These are phyloP conservation scores for Neurospora sp. DNA, from an alignment of 495 filamentous ascomycete species.

Conservation along the genomic window DNA sequence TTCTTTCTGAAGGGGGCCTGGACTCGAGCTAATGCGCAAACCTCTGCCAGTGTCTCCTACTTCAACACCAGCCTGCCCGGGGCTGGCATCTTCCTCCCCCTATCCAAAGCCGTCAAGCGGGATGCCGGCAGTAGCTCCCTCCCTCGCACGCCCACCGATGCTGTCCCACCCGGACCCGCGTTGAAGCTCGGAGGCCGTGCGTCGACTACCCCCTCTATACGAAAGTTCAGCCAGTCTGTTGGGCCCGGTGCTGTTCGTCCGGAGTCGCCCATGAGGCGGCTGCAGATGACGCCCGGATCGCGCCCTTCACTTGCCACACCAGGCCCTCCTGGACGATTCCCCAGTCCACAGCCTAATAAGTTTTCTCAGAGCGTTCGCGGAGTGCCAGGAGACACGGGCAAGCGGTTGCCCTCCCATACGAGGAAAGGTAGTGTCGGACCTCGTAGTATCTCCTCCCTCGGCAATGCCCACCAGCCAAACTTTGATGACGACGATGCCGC, in stretches of 20 bases:
- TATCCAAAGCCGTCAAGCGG: constrained; percentile 71
- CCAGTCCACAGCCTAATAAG: constrained; percentile 58
- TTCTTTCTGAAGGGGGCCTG: neutral
- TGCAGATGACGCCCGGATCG: constrained; percentile 46
- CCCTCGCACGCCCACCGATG: constrained; percentile 56
- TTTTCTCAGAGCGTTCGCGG: constrained; percentile 55
- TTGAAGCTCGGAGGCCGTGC: constrained; percentile 47
- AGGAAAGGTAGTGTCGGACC: constrained; percentile 43
- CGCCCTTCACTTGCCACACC: constrained; percentile 46
- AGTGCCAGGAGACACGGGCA: constrained; percentile 46
- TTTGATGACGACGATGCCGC: constrained; percentile 49
- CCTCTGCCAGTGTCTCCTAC: constrained; percentile 53
- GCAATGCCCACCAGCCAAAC: constrained; percentile 27
- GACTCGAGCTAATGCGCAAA: neutral
- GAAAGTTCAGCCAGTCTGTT: constrained; percentile 77
- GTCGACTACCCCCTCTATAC: constrained; percentile 52
- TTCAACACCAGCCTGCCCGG: constrained; percentile 70
- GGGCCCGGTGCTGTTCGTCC: constrained; percentile 73
- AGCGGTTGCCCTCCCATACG: constrained; percentile 31
- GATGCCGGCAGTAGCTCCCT: constrained; percentile 45
- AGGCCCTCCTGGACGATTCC: constrained; percentile 39
- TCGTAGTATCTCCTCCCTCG: constrained; percentile 44
- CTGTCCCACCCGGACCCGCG: constrained; percentile 41
- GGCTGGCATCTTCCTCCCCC: constrained; percentile 88
- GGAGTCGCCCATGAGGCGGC: constrained; percentile 65